Base-by-base conservation (phyloP, 257 asterid genomes). In the Przewalskia tangutica region DNA sequence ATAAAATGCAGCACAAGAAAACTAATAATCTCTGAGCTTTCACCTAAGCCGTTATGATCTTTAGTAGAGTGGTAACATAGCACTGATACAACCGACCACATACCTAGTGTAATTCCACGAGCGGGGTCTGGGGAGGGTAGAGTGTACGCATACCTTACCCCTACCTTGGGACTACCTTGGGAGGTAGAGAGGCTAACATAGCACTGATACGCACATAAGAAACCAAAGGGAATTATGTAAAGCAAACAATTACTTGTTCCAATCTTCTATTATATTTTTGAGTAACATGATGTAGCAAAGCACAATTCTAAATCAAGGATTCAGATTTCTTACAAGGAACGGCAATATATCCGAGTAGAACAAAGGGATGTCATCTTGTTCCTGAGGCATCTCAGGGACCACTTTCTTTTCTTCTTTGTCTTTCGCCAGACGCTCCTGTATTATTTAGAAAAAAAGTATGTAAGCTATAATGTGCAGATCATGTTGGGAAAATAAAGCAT, bases 311-410 rank as follows among this genome's bases (percentile, higher is more conserved):
- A 13, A 23, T 23, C 36, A 42, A 59, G 51, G 50, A 40, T 8
- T 18, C 64, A 2, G 42, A 48, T 12, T 44, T 60, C 97, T 89
- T 86, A 93, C 97, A 56, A 95, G 99, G 84, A 95, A 97, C 4
- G 98, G 98, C 94, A 95, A 89, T 81, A 93, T 83, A 90, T 95
- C 97, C 0, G 99, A 93, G 83, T 95, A 95, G 90, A 95, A 95
- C 81, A 95, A 90, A 32, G 98, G 79, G 64, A 89, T 86, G 17
- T 95, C 99, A 70, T 95, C 97, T 38, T 87, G 92, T 75, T 84
- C 89, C 17, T 84, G 71, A 27, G 84, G 83, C 40, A 83, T 50
- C 66, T 77, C 82, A 3, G 51, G 34, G 0, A 80, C 20, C 4
- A 65, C 87, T 83, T 85, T 87, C 68, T 83, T 88, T 55, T 92